Percentiles rank a stretch among this genome's conserved stretches.
These are phyloP conservation scores for Scalesia atractyloides DNA, from an alignment of 129 eudicot species.

Conservation along the genomic window DNA sequence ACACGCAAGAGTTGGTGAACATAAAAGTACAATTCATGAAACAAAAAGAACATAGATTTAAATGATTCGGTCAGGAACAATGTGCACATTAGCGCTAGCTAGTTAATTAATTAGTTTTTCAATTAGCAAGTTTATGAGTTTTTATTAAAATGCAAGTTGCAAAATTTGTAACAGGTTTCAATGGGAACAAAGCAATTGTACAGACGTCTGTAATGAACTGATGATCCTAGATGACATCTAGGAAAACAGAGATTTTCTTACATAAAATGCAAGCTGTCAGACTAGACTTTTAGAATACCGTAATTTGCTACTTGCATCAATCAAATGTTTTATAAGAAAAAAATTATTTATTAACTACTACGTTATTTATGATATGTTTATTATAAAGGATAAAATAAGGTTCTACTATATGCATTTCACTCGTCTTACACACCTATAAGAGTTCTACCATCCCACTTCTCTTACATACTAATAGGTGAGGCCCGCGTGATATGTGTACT, in stretches of 20 bases:
- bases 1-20: no score
- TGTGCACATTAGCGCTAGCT: no score
- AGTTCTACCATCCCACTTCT: no score
- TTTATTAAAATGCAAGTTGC: constrained; percentile 20
- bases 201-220: constrained; percentile 9
- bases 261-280: constrained; percentile 31
- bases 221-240: constrained; percentile 21
- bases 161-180: constrained; percentile 1
- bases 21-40: no score
- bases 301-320: constrained; percentile 24
- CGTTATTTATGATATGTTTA: background rate
- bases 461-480: no score
- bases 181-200: constrained; percentile 27
- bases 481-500: no score
- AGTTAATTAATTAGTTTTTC: no score
- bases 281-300: constrained; percentile 19
- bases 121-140: background rate
- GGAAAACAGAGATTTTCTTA: constrained; percentile 30
- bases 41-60: no score
- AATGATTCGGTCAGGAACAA: no score
- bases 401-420: no score
- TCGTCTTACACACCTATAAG: no score
- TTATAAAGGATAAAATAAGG: no score
- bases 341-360: background rate
- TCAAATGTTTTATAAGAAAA: constrained; percentile 8